Percentiles rank a stretch among this genome's conserved stretches.
These are phyloP conservation scores for Spirogloea muscicola DNA, from an alignment of 139 green algal genomes.

Conservation along the genomic window DNA sequence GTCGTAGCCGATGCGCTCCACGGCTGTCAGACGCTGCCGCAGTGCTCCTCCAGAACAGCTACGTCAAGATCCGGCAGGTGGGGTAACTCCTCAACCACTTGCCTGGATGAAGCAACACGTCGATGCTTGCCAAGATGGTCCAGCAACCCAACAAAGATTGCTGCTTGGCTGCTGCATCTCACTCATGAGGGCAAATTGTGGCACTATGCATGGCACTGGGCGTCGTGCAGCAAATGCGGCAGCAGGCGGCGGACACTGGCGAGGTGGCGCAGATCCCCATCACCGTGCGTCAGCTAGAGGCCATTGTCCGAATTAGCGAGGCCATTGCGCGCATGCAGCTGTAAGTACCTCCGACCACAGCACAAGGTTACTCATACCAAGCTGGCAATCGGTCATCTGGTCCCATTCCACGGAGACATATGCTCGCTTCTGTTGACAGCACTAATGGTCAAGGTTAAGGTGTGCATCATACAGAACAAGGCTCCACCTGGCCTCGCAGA, in stretches of 20 bases:
- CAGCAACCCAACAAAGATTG: too few relatives aligned
- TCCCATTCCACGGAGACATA: background rate
- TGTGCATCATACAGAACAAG: background rate
- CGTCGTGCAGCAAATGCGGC: conserved; percentile 46
- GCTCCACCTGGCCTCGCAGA: background rate
- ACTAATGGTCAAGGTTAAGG: background rate
- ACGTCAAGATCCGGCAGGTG: conserved; percentile 86
- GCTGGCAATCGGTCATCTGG: background rate
- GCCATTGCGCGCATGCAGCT: conserved; percentile 88
- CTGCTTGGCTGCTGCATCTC: too few relatives aligned
- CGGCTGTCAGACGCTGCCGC: conserved; percentile 68
- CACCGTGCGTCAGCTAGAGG: conserved; percentile 95
- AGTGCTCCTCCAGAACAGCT: conserved; percentile 69
- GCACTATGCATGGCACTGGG: too few relatives aligned
- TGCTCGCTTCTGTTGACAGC: background rate
- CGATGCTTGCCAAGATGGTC: too few relatives aligned
- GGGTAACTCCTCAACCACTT: background rate
- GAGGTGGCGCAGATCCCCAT: conserved; percentile 75
- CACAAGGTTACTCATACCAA: background rate
- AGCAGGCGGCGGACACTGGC: conserved; percentile 43
- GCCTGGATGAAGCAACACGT: too few relatives aligned
- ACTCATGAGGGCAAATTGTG: background rate
- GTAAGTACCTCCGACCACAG: conserved; percentile 16
- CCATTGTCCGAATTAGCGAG: conserved; percentile 89
- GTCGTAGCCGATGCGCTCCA: conserved; percentile 66